These are phyloP conservation scores for Sphaerostilbella broomeana DNA, from an alignment of 2,329 filamentous ascomycete genomes.

Conservation along the genomic window DNA sequence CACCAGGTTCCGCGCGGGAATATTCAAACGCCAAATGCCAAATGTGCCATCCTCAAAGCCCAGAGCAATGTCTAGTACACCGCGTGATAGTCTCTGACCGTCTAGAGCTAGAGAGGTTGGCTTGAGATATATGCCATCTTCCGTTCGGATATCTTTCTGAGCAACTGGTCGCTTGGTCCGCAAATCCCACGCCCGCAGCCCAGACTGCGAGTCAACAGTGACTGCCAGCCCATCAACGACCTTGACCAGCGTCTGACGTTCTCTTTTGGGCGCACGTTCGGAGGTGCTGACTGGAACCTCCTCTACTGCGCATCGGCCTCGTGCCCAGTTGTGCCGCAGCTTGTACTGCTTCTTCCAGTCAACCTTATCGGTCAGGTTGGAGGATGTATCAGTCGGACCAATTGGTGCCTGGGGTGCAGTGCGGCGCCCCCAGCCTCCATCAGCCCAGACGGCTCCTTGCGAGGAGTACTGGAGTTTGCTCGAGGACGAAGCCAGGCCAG, in stretches of 20 bases:
- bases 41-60: constrained; percentile 70
- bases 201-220: constrained; percentile 62
- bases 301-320: constrained; percentile 71
- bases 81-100: constrained; percentile 36
- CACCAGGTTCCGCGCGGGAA: constrained; percentile 36
- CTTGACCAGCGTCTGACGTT: constrained; percentile 62
- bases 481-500: constrained; percentile 22
- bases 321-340: constrained; percentile 84
- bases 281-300: constrained; percentile 57
- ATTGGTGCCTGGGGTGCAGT: constrained; percentile 31
- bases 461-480: constrained; percentile 41
- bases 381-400: constrained; percentile 43
- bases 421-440: constrained; percentile 32
- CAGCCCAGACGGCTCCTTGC: constrained; percentile 38
- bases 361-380: constrained; percentile 32
- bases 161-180: constrained; percentile 57
- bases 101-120: constrained; percentile 65
- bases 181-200: constrained; percentile 73
- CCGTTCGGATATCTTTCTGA: constrained; percentile 30
- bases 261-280: constrained; percentile 26
- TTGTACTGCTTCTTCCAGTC: constrained; percentile 90
- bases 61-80: constrained; percentile 53
- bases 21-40: constrained; percentile 58
- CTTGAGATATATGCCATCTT: constrained; percentile 19
- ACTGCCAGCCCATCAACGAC: constrained; percentile 71